Percentiles rank a stretch among this genome's conserved stretches.
These are phyloP conservation scores for Epichloe elymi DNA, from an alignment of 2,329 filamentous ascomycete species.

Conservation along the genomic window DNA sequence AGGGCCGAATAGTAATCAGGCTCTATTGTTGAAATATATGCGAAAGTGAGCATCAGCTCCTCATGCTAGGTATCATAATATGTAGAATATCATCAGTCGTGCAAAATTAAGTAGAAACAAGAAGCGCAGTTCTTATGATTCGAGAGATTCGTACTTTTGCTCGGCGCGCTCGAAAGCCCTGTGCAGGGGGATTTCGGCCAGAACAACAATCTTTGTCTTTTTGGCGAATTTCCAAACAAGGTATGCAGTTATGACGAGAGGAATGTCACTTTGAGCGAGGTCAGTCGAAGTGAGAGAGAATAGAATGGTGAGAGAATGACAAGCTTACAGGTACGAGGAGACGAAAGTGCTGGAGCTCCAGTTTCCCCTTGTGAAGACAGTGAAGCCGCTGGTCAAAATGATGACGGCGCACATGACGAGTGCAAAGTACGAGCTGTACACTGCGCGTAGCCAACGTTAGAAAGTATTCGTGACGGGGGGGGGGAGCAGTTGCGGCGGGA, in stretches of 20 bases:
- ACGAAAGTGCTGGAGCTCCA: slow-evolving; percentile 46
- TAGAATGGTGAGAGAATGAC: not conserved
- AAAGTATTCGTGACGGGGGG: not conserved
- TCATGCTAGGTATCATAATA: not conserved
- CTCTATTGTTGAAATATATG: not conserved
- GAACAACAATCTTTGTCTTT: slow-evolving; percentile 40
- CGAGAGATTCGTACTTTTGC: slow-evolving; percentile 6
- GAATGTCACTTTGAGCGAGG: slow-evolving; percentile 36
- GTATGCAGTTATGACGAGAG: slow-evolving; percentile 43
- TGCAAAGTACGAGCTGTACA: slow-evolving; percentile 46
- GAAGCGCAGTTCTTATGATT: slow-evolving; percentile 4
- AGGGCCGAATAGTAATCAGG: not conserved
- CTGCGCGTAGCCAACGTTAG: slow-evolving; percentile 18
- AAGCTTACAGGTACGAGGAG: slow-evolving; percentile 46
- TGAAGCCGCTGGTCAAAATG: slow-evolving; percentile 57
- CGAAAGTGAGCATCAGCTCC: not conserved
- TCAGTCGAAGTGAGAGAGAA: not conserved
- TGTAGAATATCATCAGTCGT: slow-evolving; percentile 1
- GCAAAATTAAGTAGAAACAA: too few species aligned
- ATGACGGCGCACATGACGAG: slow-evolving; percentile 50
- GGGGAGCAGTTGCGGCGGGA: not conserved
- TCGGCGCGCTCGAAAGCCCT: slow-evolving; percentile 38
- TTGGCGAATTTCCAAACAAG: slow-evolving; percentile 53
- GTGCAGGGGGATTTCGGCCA: slow-evolving; percentile 37
- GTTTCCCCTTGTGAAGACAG: slow-evolving; percentile 44